Evolutionary conservation across 441 rosid species (phyloP).

Genomic region (Melastoma candidum): DNA sequence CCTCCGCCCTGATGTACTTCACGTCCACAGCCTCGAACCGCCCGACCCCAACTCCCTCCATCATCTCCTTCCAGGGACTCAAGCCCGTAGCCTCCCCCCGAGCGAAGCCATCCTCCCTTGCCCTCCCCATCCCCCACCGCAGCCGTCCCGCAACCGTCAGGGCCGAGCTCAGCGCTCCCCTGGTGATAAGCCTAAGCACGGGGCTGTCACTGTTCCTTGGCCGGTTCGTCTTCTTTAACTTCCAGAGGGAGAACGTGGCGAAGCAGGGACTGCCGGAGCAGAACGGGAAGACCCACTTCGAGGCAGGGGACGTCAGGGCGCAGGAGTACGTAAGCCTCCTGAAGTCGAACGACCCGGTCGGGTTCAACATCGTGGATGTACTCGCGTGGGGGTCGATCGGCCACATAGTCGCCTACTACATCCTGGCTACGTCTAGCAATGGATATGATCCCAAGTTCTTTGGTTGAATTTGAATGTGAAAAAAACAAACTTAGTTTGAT

Average conservation of each 20-base stretch:
- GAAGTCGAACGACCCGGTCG: constrained; percentile 90
- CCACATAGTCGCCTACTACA: constrained; percentile 90
- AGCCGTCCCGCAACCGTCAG: constrained; percentile 19
- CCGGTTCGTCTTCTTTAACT: constrained; percentile 93
- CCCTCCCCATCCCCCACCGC: constrained; percentile 8
- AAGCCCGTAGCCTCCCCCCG: constrained; percentile 27
- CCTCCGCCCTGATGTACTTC: constrained; percentile 30
- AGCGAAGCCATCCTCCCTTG: constrained; percentile 13
- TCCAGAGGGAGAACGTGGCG: constrained; percentile 93
- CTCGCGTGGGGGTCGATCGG: constrained; percentile 99
- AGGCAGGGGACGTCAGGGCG: constrained; percentile 89
- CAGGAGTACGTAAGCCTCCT: constrained; percentile 86
- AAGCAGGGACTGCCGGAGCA: constrained; percentile 93
- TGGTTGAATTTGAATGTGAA: constrained; percentile 3
- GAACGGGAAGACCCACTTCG: constrained; percentile 84
- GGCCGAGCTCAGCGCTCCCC: constrained; percentile 60
- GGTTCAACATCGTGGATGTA: constrained; percentile 91
- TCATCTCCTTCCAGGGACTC: constrained; percentile 61
- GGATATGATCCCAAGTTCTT: constrained; percentile 88
- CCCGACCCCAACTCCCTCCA: constrained; percentile 19
- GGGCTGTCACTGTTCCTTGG: constrained; percentile 91
- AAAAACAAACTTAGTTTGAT: no score
- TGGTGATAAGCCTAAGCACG: constrained; percentile 90
- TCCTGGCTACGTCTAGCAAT: constrained; percentile 91
- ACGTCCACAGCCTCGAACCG: constrained; percentile 21